A percentile compares a stretch with the other conserved stretches of the same genome.
These are phyloP conservation scores for Linum lewisii DNA, from an alignment of 345 rosid species.

Conservation along the genomic window DNA sequence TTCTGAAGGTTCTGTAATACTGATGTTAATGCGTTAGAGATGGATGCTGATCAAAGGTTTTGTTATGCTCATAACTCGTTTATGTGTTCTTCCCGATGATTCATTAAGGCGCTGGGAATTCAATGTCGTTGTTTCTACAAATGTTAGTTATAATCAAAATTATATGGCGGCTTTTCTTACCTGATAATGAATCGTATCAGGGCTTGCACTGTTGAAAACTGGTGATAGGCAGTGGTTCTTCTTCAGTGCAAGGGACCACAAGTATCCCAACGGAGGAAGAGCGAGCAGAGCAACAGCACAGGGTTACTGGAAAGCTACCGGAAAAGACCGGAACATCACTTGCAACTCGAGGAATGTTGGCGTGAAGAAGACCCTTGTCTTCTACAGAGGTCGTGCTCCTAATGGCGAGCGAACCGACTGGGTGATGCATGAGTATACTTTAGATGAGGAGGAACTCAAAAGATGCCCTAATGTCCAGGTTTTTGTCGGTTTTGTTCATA, in stretches of 20 bases:
- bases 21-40: too few relatives aligned
- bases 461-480: conserved; percentile 63
- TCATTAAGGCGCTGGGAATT: too few relatives aligned
- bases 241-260: conserved; percentile 74
- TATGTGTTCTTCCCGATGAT: too few relatives aligned
- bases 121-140: too few relatives aligned
- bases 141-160: too few relatives aligned
- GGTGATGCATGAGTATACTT: conserved; percentile 91
- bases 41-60: too few relatives aligned
- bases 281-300: conserved; percentile 61
- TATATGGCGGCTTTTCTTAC: too few relatives aligned
- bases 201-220: conserved; percentile 52
- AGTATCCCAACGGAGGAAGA: conserved; percentile 85
- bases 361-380: conserved; percentile 77
- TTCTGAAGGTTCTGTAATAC: too few relatives aligned
- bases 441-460: conserved; percentile 68
- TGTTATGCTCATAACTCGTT: too few relatives aligned
- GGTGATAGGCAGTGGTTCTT: conserved; percentile 95
- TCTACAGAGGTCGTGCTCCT: conserved; percentile 78
- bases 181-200: conserved; percentile 14
- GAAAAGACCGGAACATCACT: conserved; percentile 54
- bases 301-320: conserved; percentile 93
- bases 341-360: conserved; percentile 57
- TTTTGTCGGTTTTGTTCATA: conserved; percentile 1
- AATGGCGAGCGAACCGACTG: conserved; percentile 76